These are phyloP conservation scores for Phytophthora lateralis DNA, from an alignment of 352 stramenopile genomes.

Conservation along the genomic window DNA sequence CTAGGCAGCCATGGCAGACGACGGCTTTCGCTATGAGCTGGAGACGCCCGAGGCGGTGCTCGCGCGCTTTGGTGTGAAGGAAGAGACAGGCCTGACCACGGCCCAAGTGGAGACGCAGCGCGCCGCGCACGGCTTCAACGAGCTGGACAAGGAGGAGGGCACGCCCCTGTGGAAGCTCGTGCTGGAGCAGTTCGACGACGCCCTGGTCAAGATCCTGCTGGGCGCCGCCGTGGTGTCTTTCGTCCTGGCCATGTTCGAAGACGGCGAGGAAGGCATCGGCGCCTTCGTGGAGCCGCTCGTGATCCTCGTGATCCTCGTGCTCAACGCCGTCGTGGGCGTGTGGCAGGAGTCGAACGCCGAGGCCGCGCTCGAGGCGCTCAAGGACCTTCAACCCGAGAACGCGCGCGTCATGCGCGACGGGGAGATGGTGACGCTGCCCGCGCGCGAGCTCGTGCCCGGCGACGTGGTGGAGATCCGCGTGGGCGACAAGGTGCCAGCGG, in stretches of 20 bases:
- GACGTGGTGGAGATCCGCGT: slow-evolving; percentile 97
- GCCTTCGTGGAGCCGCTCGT: slow-evolving; percentile 97
- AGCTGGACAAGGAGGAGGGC: slow-evolving; percentile 89
- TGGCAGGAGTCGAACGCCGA: slow-evolving; percentile 96
- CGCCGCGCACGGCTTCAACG: slow-evolving; percentile 79
- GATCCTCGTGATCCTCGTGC: slow-evolving; percentile 96
- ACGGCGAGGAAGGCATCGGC: slow-evolving; percentile 81
- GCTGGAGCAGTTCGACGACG: slow-evolving; percentile 99
- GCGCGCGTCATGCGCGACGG: slow-evolving; percentile 89
- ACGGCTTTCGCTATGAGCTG: slow-evolving; percentile 53
- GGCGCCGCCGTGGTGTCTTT: slow-evolving; percentile 95
- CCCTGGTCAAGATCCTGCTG: slow-evolving; percentile 98
- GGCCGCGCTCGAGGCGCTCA: slow-evolving; percentile 94
- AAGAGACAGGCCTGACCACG: slow-evolving; percentile 57
- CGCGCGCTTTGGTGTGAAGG: slow-evolving; percentile 74
- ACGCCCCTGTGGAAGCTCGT: slow-evolving; percentile 95
- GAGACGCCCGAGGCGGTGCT: slow-evolving; percentile 80
- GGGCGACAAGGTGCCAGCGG: slow-evolving; percentile 97
- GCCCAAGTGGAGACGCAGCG: slow-evolving; percentile 64
- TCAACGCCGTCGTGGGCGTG: slow-evolving; percentile 97
- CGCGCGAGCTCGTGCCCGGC: slow-evolving; percentile 94
- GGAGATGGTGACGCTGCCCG: slow-evolving; percentile 83
- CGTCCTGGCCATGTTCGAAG: slow-evolving; percentile 93
- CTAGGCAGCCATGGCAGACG: slow-evolving; percentile 29
- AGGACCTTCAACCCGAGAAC: slow-evolving; percentile 95